Base-by-base conservation (phyloP, 441 rosid genomes). In the Gossypium gossypioides region DNA sequence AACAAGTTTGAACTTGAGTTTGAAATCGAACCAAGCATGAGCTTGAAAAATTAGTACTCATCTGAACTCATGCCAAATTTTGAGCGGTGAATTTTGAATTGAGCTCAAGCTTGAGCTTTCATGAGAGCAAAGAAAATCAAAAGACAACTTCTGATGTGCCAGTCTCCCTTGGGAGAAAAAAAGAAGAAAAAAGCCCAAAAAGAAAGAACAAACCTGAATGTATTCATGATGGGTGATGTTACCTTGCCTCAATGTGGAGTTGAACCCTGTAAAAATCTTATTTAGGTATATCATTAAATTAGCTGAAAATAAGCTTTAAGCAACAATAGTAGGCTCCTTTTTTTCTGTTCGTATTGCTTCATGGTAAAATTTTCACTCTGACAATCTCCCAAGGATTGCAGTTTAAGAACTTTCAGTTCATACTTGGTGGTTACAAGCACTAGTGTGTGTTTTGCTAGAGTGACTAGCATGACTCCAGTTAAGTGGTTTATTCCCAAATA, bases 161-260 rank as follows among this genome's bases (percentile, higher is more conserved):
- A 62, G 40, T 44, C 21, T 37, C 21, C 6, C 19, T 12, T 8
- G 5, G 13, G 25, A 18, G 27, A 15, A 2, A 27, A 46, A 68
- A 63, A 72, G 34, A 73, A 74, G 51, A 72, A 25, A 32, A 29
- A 66, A 74, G 51, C 16, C 51, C 16, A 2, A 50, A 54, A 60
- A 25, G 51, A 69, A 40, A 16, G 74, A 76, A 62, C 18, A 69
- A 74, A 94, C 97, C 99, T 94, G 99, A 80, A 92, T 90, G 70
- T 92, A 94, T 77, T 94, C 97, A 73, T 94, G 99, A 78, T 94
- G 99, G 60, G 99, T 94, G 76, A 94, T 73, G 80, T 92, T 94
- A 48, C 99, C 99, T 79, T 89, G 99, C 78, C 99, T 88, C 76
- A 94, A 80, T 13, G 99, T 94, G 79, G 99, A 89, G 84, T 94